phyloP scores from a whole-genome alignment of 2,329 filamentous ascomycete species.

The Raffaelea albimanens region DNA sequence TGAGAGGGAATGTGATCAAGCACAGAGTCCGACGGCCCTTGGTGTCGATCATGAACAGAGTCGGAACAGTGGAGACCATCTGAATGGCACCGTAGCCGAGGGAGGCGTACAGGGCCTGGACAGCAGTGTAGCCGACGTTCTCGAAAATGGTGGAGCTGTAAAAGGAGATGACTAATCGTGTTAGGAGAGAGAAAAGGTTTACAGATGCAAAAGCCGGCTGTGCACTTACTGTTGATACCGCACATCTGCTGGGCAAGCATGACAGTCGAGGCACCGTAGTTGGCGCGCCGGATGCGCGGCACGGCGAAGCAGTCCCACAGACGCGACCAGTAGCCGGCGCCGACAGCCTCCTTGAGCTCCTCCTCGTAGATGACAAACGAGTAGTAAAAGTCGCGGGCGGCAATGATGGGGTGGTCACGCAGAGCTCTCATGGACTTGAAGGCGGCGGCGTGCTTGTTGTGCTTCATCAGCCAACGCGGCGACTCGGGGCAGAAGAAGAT shows the following conservation, averaged over 20 bases:
- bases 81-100: conserved; percentile 46
- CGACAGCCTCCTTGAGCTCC: conserved; percentile 21
- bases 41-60: conserved; percentile 41
- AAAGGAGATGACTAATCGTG: conserved; percentile 51
- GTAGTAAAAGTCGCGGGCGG: conserved; percentile 52
- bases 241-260: conserved; percentile 74
- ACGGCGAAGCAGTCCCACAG: conserved; percentile 42
- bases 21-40: conserved; percentile 51
- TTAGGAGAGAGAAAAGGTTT: conserved; percentile 3
- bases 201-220: too few species aligned
- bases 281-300: conserved; percentile 61
- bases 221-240: conserved; percentile 17
- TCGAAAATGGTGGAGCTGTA: conserved; percentile 59
- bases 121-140: conserved; percentile 45
- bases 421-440: conserved; percentile 44
- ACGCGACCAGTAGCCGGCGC: not conserved
- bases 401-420: conserved; percentile 45
- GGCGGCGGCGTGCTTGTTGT: conserved; percentile 51
- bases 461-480: conserved; percentile 59
- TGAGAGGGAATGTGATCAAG: conserved; percentile 33
- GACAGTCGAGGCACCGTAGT: conserved; percentile 59
- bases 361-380: conserved; percentile 46
- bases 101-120: conserved; percentile 50
- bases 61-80: conserved; percentile 25
- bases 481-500: conserved; percentile 61